Conservation (phyloP, 2,329 filamentous ascomycete genomes). For the Fusarium hostae region DNA sequence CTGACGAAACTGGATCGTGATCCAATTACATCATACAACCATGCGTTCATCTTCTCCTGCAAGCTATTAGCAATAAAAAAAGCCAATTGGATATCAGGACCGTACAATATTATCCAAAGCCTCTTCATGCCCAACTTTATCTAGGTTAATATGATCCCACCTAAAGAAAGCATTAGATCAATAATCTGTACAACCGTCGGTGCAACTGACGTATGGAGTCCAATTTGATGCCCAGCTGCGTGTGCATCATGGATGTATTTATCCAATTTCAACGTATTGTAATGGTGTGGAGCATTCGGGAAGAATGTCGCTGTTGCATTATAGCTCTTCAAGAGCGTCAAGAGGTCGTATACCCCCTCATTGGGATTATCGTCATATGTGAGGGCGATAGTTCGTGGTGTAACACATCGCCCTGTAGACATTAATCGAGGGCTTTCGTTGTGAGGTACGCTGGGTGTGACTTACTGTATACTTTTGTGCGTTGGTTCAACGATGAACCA, state of each 20-base stretch:
- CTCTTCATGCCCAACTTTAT: not conserved
- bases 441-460: fast-evolving
- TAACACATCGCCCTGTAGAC: not conserved
- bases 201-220: not conserved
- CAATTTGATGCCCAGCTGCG: not conserved
- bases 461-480: not conserved
- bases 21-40: not conserved
- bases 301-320: not conserved
- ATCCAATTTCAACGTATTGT: not conserved
- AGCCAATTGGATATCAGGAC: too few species aligned
- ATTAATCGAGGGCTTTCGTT: fast-evolving
- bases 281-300: not conserved
- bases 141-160: not conserved
- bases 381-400: not conserved
- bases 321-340: not conserved
- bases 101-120: not conserved
- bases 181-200: fast-evolving
- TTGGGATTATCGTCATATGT: not conserved
- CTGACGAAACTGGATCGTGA: not conserved
- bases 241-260: not conserved
- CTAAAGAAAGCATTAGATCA: not conserved
- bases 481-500: not conserved
- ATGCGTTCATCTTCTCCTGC: not conserved
- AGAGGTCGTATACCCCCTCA: not conserved
- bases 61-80: not conserved